Percentiles rank a stretch among this genome's conserved stretches.
These are phyloP conservation scores for Saccharomycopsis fermentans DNA, from an alignment of 805 yeast genomes.

Conservation along the genomic window DNA sequence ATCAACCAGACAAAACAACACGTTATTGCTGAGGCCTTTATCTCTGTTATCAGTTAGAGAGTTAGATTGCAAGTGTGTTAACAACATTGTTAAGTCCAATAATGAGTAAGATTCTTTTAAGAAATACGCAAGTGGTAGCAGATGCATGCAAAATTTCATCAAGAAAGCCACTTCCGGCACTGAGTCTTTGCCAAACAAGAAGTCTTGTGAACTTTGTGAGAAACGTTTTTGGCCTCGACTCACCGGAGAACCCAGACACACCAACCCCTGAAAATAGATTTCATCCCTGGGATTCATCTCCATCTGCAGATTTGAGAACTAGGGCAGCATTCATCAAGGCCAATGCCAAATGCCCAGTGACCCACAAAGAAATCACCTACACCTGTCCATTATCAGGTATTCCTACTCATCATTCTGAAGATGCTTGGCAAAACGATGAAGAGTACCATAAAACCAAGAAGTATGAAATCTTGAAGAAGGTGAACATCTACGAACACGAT, in stretches of 20 bases:
- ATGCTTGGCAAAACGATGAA: constrained; percentile 78
- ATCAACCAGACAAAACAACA: no score
- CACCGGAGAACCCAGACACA: constrained; percentile 51
- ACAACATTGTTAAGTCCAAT: neutral
- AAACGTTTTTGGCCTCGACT: constrained; percentile 47
- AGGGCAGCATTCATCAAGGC: constrained; percentile 88
- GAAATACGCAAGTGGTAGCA: neutral
- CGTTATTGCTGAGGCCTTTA: no score
- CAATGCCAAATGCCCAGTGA: constrained; percentile 84
- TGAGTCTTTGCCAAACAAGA: neutral
- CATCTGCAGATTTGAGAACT: constrained; percentile 75
- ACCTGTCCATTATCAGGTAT: constrained; percentile 93
- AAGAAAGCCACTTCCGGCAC: neutral
- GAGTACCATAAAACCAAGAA: constrained; percentile 58
- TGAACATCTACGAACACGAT: constrained; percentile 90
- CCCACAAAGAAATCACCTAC: constrained; percentile 65
- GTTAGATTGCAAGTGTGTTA: neutral
- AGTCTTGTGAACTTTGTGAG: constrained; percentile 31
- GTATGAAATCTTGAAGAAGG: constrained; percentile 72
- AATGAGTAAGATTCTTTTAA: neutral
- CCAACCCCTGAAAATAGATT: constrained; percentile 68
- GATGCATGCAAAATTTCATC: neutral
- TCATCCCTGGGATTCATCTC: constrained; percentile 88
- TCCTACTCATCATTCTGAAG: constrained; percentile 87
- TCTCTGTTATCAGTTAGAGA: neutral